phyloP scores from a whole-genome alignment of 108 stramenopile species.

The Skeletonema menzelii region DNA sequence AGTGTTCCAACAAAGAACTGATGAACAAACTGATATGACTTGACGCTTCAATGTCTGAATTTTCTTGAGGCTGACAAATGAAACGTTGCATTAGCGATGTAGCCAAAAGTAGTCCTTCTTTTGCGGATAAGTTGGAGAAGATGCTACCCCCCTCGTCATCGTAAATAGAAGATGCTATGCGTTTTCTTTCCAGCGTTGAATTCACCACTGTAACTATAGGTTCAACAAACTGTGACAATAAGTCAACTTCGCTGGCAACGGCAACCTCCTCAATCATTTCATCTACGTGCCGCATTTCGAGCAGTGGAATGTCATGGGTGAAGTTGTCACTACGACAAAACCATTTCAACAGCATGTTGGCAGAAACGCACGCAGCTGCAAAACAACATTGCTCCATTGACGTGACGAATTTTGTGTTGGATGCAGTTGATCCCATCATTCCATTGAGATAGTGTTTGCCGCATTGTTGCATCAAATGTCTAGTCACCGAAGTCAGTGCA shows the following conservation, averaged over 20 bases:
- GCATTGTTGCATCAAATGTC: conserved; percentile 7
- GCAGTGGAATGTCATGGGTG: not conserved
- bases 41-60: not conserved
- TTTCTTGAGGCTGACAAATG: conserved; percentile 2
- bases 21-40: conserved; percentile 34
- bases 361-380: conserved; percentile 33
- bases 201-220: conserved; percentile 34
- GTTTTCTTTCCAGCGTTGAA: conserved; percentile 3
- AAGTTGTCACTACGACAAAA: not conserved
- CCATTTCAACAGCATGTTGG: conserved; percentile 19
- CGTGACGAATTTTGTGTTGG: not conserved
- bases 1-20: conserved; percentile 27
- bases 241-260: conserved; percentile 6
- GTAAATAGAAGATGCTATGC: conserved; percentile 4
- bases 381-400: conserved; percentile 39
- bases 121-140: conserved; percentile 24
- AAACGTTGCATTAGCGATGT: conserved; percentile 20
- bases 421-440: not conserved
- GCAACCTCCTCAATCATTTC: conserved; percentile 22
- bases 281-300: conserved; percentile 8
- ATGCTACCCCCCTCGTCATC: not conserved
- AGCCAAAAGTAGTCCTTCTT: conserved; percentile 31
- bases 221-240: conserved; percentile 2
- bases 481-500: conserved; percentile 30
- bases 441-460: not conserved